Conservation (phyloP, 2,329 filamentous ascomycete species). For the Fusarium albidum region DNA sequence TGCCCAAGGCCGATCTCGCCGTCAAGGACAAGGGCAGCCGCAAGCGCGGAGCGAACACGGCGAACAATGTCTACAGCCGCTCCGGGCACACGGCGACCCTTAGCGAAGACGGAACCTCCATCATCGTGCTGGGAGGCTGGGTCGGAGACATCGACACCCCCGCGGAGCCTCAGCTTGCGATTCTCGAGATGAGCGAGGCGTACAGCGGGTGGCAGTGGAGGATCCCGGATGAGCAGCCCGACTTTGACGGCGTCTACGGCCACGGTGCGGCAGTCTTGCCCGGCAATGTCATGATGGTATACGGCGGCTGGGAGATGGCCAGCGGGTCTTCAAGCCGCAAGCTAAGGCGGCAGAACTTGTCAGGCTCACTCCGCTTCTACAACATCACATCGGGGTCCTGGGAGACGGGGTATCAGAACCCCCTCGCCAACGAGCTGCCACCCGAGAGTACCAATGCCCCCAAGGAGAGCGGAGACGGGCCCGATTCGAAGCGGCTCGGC, state of each 20-base stretch:
- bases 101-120: conserved; percentile 77
- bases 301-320: conserved; percentile 66
- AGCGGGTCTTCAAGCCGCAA: conserved; percentile 39
- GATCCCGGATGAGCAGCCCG: conserved; percentile 62
- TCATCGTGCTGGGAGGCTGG: conserved; percentile 90
- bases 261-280: conserved; percentile 71
- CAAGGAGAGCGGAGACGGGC: conserved; percentile 25
- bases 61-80: conserved; percentile 71
- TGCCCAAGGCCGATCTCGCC: conserved; percentile 63
- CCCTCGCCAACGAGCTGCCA: conserved; percentile 34
- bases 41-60: conserved; percentile 37
- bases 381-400: conserved; percentile 67
- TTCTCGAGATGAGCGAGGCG: conserved; percentile 78
- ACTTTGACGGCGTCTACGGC: conserved; percentile 62
- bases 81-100: conserved; percentile 90
- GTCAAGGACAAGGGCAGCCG: conserved; percentile 45
- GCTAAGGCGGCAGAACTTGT: conserved; percentile 46
- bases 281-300: conserved; percentile 74
- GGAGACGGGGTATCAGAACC: conserved; percentile 60
- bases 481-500: conserved; percentile 36
- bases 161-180: conserved; percentile 81
- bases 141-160: conserved; percentile 80
- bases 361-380: conserved; percentile 53
- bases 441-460: conserved; percentile 35
- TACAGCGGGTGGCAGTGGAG: conserved; percentile 81